A percentile compares a stretch with the other conserved stretches of the same genome.
phyloP scores from a whole-genome alignment of 768 basidiomycete species.

The Pisolithus albus region DNA sequence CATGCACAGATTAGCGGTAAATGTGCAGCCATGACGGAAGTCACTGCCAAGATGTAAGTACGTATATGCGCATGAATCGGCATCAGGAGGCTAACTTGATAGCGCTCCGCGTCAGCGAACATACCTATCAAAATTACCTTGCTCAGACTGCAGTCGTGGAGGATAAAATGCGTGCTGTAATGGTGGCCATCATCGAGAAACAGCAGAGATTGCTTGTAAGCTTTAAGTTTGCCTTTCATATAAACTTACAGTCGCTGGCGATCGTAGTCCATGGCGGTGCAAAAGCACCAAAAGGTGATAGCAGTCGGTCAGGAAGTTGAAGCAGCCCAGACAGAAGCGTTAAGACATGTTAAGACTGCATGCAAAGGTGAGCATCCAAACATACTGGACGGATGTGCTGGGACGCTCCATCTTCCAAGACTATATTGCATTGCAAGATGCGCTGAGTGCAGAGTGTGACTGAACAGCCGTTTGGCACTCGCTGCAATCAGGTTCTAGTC shows the following conservation, averaged over 20 bases:
- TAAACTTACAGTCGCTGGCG: not conserved
- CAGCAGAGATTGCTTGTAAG: conserved; percentile 22
- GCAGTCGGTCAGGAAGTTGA: conserved; percentile 17
- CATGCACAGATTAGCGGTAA: conserved; percentile 17
- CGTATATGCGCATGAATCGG: conserved; percentile 4
- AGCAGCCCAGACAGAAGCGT: conserved; percentile 17
- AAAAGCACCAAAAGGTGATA: conserved; percentile 21
- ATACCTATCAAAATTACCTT: conserved; percentile 21
- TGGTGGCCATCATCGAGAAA: conserved; percentile 18
- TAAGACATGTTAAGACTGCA: conserved; percentile 14
- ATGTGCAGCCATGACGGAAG: conserved; percentile 10
- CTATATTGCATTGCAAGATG: not conserved
- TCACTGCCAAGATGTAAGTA: conserved; percentile 22
- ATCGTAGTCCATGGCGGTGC: conserved; percentile 21
- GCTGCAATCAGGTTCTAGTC: no score
- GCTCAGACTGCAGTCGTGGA: conserved; percentile 16
- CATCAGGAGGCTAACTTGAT: not conserved
- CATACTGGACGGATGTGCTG: not conserved
- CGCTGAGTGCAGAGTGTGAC: not conserved
- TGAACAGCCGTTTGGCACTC: no score
- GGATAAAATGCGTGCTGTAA: conserved; percentile 22
- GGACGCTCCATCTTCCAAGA: not conserved
- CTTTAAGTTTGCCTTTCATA: not conserved
- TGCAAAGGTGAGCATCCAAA: conserved; percentile 14
- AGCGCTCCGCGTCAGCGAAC: conserved; percentile 13